Evolutionary conservation across 2,329 filamentous ascomycete genomes (phyloP).

Genomic region (Biscogniauxia sp.): DNA sequence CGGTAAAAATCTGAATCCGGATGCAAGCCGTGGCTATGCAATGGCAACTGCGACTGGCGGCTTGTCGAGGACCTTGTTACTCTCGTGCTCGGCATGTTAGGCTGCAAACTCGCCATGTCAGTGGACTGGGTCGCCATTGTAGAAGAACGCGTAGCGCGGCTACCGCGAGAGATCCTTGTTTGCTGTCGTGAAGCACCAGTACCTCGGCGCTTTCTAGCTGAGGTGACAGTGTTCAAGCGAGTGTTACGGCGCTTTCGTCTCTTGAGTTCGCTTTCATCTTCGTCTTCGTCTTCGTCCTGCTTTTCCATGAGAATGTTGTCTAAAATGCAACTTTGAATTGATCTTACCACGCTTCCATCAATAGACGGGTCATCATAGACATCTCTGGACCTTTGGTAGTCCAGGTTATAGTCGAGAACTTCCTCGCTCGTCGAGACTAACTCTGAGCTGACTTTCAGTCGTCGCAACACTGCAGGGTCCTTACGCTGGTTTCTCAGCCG

Average conservation of each 20-base stretch:
- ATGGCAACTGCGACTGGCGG: conserved; percentile 19
- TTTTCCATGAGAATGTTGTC: conserved; percentile 11
- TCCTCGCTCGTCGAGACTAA: conserved; percentile 63
- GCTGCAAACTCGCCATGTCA: conserved; percentile 4
- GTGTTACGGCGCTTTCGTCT: conserved; percentile 11
- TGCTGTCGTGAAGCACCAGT: conserved; percentile 12
- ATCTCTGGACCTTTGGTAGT: conserved; percentile 51
- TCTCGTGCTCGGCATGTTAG: conserved; percentile 12
- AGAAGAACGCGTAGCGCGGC: conserved; percentile 13
- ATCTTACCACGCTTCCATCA: conserved; percentile 49
- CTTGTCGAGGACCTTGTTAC: conserved; percentile 17
- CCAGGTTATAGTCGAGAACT: conserved; percentile 56
- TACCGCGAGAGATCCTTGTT: conserved; percentile 5
- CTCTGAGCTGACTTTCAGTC: conserved; percentile 63
- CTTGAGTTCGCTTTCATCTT: conserved; percentile 12
- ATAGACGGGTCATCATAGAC: conserved; percentile 60
- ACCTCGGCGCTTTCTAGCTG: conserved; percentile 12
- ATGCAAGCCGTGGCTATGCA: conserved; percentile 27
- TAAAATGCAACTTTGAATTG: not conserved
- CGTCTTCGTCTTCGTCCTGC: conserved; percentile 23
- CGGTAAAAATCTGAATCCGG: conserved; percentile 15
- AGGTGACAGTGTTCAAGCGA: conserved; percentile 6
- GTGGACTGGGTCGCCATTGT: conserved; percentile 7
- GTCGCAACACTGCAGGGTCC: conserved; percentile 65
- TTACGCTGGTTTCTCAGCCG: conserved; percentile 78